Percentiles rank a stretch among this genome's conserved stretches.
Evolutionary conservation across 768 basidiomycete genomes (phyloP).

Genomic region (Auricularia sp.): DNA sequence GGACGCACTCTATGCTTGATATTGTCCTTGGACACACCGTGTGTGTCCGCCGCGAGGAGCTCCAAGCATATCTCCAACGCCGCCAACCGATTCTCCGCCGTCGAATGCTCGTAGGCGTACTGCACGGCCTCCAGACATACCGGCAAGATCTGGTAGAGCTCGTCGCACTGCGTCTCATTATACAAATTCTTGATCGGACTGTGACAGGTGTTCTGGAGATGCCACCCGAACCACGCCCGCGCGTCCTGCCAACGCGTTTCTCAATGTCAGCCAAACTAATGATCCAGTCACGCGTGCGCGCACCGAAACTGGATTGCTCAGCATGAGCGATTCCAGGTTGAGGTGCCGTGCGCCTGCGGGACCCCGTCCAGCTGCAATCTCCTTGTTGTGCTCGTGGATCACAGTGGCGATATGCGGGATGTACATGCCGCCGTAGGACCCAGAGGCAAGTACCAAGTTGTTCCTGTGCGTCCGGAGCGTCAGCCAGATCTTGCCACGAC

Average conservation of each 20-base stretch:
- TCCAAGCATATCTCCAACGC: slow-evolving; percentile 8
- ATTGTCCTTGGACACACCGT: slow-evolving; percentile 6
- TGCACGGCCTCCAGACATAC: slow-evolving; percentile 15
- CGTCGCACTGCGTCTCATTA: slow-evolving; percentile 21
- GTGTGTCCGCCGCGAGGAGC: slow-evolving; percentile 12
- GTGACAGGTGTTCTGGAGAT: slow-evolving; percentile 21
- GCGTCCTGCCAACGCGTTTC: slow-evolving; percentile 15
- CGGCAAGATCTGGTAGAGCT: slow-evolving; percentile 18
- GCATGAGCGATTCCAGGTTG: slow-evolving; percentile 25
- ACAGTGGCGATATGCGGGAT: slow-evolving; percentile 28
- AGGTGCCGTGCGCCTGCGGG: slow-evolving; percentile 16
- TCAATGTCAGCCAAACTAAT: too few relatives aligned
- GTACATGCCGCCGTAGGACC: slow-evolving; percentile 29
- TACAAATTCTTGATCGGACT: slow-evolving; percentile 16
- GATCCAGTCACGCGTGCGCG: neutral
- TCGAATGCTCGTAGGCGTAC: slow-evolving; percentile 3
- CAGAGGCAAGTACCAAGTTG: slow-evolving; percentile 20
- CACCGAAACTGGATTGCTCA: slow-evolving; percentile 21
- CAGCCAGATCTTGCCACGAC: too few relatives aligned
- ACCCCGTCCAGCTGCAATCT: slow-evolving; percentile 13
- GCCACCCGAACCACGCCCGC: slow-evolving; percentile 21
- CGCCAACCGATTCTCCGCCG: slow-evolving; percentile 5
- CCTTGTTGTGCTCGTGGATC: slow-evolving; percentile 25
- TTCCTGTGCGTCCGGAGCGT: neutral
- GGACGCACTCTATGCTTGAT: slow-evolving; percentile 2